phyloP scores from a whole-genome alignment of 2,329 filamentous ascomycete species.

The Phaeophleospora eucalypticola region DNA sequence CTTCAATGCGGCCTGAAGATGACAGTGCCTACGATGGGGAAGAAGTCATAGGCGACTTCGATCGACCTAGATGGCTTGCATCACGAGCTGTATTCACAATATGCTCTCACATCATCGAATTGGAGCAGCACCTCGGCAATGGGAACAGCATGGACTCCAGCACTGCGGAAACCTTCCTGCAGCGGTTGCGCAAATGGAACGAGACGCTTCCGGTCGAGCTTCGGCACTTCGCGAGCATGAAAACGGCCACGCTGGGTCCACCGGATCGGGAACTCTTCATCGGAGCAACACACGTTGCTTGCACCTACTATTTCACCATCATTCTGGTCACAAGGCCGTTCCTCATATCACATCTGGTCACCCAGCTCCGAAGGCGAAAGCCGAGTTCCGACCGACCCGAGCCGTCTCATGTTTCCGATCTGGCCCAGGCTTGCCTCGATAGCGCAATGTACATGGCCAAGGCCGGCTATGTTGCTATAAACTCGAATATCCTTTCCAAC shows the following conservation, averaged over 20 bases:
- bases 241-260: constrained; percentile 15
- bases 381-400: constrained; percentile 6
- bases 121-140: constrained; percentile 20
- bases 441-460: constrained; percentile 54
- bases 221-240: constrained; percentile 21
- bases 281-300: constrained; percentile 49
- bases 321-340: constrained; percentile 56
- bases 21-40: constrained; percentile 16
- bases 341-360: constrained; percentile 48
- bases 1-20: constrained; percentile 15
- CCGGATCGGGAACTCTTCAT: constrained; percentile 21
- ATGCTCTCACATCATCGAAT: constrained; percentile 20
- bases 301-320: constrained; percentile 57
- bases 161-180: constrained; percentile 18
- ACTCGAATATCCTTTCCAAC: constrained; percentile 39
- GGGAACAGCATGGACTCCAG: constrained; percentile 13
- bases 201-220: constrained; percentile 17
- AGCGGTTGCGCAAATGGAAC: constrained; percentile 20
- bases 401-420: constrained; percentile 25
- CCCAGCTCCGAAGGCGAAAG: constrained; percentile 26
- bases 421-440: constrained; percentile 54
- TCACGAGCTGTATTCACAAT: constrained; percentile 15
- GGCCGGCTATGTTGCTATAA: constrained; percentile 44
- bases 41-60: constrained; percentile 7
- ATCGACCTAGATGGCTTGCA: constrained; percentile 15